Conservation (phyloP, 2,329 filamentous ascomycete species). For the Alternaria triticina region DNA sequence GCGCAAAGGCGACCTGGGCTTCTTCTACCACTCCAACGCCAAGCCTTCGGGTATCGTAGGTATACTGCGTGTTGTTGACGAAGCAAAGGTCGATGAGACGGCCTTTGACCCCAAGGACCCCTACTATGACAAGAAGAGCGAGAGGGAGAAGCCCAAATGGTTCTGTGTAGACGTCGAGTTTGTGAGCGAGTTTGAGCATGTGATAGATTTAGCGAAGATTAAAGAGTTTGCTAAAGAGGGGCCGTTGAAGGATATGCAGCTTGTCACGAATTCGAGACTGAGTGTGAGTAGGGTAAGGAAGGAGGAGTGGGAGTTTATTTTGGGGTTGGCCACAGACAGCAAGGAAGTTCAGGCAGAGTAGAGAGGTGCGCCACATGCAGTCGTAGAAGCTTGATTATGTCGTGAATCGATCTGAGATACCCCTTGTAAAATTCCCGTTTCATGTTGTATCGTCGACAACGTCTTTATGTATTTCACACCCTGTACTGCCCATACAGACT, state of each 20-base stretch:
- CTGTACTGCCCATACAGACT: neutral
- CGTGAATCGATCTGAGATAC: neutral
- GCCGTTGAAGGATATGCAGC: constrained; percentile 76
- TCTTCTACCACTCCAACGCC: constrained; percentile 97
- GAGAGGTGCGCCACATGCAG: neutral
- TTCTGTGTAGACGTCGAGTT: constrained; percentile 89
- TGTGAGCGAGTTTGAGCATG: constrained; percentile 76
- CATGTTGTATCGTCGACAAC: neutral
- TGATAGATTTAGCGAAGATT: constrained; percentile 74
- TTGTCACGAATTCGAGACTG: constrained; percentile 80
- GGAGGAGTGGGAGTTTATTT: constrained; percentile 70
- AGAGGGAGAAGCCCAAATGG: constrained; percentile 76
- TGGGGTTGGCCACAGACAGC: constrained; percentile 53
- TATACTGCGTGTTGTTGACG: constrained; percentile 85
- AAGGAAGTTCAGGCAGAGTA: constrained; percentile 1
- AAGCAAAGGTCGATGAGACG: constrained; percentile 79
- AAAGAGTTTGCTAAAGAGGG: constrained; percentile 65
- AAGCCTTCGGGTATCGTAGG: constrained; percentile 88
- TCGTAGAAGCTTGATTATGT: neutral
- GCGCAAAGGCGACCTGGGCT: constrained; percentile 89
- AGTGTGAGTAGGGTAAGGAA: constrained; percentile 76
- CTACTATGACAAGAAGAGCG: constrained; percentile 84
- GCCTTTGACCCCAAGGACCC: constrained; percentile 75
- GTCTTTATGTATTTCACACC: neutral
- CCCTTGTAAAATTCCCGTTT: neutral